Base-by-base conservation (phyloP, 2,329 filamentous ascomycete genomes). In the Aspergillus flavus region DNA sequence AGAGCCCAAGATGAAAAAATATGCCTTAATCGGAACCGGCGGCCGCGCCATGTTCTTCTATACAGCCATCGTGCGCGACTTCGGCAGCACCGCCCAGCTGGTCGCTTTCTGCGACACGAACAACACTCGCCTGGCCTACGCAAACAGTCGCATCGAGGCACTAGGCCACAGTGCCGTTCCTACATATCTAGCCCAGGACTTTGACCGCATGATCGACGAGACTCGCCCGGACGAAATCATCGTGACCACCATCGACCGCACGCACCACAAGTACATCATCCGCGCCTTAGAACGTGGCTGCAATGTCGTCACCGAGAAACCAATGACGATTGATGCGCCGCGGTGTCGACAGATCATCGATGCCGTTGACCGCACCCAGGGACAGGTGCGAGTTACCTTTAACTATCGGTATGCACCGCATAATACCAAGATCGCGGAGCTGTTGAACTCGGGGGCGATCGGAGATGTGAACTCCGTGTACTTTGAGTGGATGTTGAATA, bases 381-480 rank as follows among this genome's bases (percentile, higher is more conserved):
- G 75, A 14, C 79, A 81, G 45, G 80, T 88, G 4, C 81, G 86
- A 19, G 86, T 89, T 0, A 85, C 84, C 0, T 89, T 89, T 79
- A 89, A 89, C 76, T 89, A 89, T 75, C 83, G 86, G 26, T 89
- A 88, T 69, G 86, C 86, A 45, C 86, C 86, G n/a, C 87, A 88
- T 75, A 87, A 89, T 73, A 89, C 86, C 16, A 86, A 84, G 64
- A 80, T 89, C 2, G 83, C 81, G 64, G 82, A 87, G 71, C 67
- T 89, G 0, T 67, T 89, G 4, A 79, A 76, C 2, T 81, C 83
- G 0, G 85, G 85, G 0, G 84, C 83, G 1, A 87, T 89, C 62
- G 86, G 87, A 0, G 78, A 76, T 11, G 83, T 88, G 2, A 84
- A 83, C 3, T 84, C 82, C 9, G 83, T 88, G 26, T 86, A 88